Evolutionary conservation across 192 early-diverging fungal species (phyloP).

Genomic region (Martensiomyces pterosporus): DNA sequence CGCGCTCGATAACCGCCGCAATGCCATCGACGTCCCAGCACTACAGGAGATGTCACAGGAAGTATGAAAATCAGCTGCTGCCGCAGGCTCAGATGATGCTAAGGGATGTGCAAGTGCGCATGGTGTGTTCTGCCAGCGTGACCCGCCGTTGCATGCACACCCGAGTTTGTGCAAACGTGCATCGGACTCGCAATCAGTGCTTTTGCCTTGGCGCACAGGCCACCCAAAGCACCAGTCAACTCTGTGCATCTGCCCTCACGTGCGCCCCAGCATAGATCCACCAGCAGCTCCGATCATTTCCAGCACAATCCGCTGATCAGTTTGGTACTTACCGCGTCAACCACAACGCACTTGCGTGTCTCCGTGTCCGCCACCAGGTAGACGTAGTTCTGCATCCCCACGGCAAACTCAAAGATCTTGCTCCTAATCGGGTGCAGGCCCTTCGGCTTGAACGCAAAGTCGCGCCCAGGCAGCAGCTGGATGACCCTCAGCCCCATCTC

Average conservation of each 20-base stretch:
- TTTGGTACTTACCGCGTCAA: constrained; percentile 61
- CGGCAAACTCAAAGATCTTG: constrained; percentile 71
- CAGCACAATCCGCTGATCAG: too few species aligned
- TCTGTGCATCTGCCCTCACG: too few species aligned
- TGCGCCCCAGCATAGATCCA: too few species aligned
- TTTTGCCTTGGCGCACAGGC: too few species aligned
- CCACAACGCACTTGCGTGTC: constrained; percentile 67
- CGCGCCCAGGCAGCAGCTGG: constrained; percentile 67
- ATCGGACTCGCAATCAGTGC: too few species aligned
- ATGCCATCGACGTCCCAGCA: constrained; percentile 94
- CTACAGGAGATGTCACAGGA: constrained; percentile 22
- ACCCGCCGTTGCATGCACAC: too few species aligned
- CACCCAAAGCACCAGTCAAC: too few species aligned
- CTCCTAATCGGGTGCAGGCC: constrained; percentile 68
- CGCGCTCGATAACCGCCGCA: constrained; percentile 53
- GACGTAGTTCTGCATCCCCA: constrained; percentile 80
- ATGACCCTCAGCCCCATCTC: constrained; percentile 58
- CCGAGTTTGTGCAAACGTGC: too few species aligned
- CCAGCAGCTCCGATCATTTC: too few species aligned
- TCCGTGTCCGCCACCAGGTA: constrained; percentile 72
- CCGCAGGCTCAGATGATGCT: too few species aligned
- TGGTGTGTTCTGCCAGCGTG: too few species aligned
- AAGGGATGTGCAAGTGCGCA: too few species aligned
- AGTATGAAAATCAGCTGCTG: background rate
- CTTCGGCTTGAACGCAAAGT: constrained; percentile 58